These are phyloP conservation scores for Grosmannia clavigera DNA, from an alignment of 2,329 filamentous ascomycete genomes.

Conservation along the genomic window DNA sequence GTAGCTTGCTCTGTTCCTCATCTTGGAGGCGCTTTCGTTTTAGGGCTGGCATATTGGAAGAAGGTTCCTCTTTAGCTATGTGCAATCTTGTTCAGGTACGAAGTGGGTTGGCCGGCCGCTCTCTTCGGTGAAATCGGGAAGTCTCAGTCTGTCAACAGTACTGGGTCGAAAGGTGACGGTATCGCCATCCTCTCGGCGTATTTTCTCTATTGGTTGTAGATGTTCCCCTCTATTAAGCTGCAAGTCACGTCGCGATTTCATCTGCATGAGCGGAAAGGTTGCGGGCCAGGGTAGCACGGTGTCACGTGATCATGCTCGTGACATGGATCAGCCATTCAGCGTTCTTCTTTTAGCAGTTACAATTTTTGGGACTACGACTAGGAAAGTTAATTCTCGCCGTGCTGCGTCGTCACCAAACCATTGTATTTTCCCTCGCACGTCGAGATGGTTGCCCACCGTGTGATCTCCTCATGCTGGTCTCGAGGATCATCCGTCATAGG, in stretches of 20 bases:
- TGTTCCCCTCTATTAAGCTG: background rate
- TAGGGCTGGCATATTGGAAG: constrained; percentile 14
- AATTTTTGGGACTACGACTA: background rate
- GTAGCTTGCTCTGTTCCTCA: constrained; percentile 1
- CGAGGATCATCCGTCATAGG: constrained; percentile 13
- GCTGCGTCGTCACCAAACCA: background rate
- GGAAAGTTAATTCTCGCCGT: background rate
- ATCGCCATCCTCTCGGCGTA: background rate
- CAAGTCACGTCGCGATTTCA: background rate
- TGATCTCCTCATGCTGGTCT: constrained; percentile 13
- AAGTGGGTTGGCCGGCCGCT: background rate
- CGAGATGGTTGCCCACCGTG: constrained; percentile 14
- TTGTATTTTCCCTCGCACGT: background rate
- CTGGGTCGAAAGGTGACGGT: background rate
- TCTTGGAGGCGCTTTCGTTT: constrained; percentile 20
- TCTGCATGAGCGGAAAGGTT: background rate
- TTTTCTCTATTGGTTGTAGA: background rate
- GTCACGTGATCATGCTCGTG: background rate
- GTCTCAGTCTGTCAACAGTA: background rate
- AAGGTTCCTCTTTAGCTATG: background rate
- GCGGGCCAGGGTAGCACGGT: background rate
- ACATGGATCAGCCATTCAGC: background rate
- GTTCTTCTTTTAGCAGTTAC: background rate
- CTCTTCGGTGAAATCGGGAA: background rate
- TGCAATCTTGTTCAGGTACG: background rate